phyloP scores from a whole-genome alignment of 352 stramenopile species.

The Globisporangium splendens region DNA sequence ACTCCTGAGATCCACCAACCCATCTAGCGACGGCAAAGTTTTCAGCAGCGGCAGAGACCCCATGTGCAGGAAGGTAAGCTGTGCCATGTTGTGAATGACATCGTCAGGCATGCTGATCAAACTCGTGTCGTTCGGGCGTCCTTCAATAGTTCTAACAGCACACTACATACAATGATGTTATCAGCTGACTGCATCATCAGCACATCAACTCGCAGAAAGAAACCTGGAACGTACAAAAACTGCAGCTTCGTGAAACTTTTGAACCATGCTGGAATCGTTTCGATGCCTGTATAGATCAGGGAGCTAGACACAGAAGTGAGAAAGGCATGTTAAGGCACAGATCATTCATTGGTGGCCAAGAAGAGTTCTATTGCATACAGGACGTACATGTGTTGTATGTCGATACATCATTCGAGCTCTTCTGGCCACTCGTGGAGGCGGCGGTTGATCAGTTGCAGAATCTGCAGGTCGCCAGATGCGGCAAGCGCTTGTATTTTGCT shows the following conservation, averaged over 20 bases:
- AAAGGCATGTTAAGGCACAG: neutral
- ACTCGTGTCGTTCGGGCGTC: conserved; percentile 19
- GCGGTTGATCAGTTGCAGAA: conserved; percentile 41
- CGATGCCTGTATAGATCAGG: conserved; percentile 28
- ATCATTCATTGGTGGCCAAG: neutral
- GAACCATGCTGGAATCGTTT: conserved; percentile 20
- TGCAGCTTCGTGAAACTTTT: conserved; percentile 28
- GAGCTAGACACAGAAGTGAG: conserved; percentile 12
- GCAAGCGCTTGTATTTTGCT: conserved; percentile 22
- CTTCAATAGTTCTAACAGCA: conserved; percentile 31
- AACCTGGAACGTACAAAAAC: conserved; percentile 29
- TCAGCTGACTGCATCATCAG: too few species aligned
- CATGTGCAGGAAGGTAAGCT: conserved; percentile 34
- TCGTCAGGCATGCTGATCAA: conserved; percentile 18
- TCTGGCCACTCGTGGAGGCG: conserved; percentile 18
- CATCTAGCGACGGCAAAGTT: conserved; percentile 25
- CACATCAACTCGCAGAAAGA: neutral
- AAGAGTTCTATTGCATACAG: neutral
- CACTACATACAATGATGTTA: neutral
- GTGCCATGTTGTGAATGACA: conserved; percentile 28
- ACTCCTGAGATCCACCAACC: conserved; percentile 25
- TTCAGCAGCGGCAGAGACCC: conserved; percentile 21
- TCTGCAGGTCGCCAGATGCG: conserved; percentile 24
- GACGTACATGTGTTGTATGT: conserved; percentile 40
- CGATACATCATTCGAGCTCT: conserved; percentile 23